A percentile compares a stretch with the other conserved stretches of the same genome.
Conservation (phyloP, 2,329 filamentous ascomycete species). For the Fusarium temperatum region DNA sequence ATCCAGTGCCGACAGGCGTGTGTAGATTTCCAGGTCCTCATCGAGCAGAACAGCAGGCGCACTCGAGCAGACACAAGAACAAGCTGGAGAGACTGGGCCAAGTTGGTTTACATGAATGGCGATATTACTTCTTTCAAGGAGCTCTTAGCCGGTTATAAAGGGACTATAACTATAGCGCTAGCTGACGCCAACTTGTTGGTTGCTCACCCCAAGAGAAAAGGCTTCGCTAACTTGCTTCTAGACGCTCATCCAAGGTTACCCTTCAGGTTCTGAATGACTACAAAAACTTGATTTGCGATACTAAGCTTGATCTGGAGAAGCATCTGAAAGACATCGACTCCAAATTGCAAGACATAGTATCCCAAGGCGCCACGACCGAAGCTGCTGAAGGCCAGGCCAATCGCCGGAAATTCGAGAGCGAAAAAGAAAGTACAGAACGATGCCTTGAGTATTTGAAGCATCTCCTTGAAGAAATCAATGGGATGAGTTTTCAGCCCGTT, state of each 20-base stretch:
- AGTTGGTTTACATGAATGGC: constrained; percentile 54
- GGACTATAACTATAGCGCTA: constrained; percentile 36
- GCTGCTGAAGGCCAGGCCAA: not conserved
- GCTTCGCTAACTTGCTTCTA: not conserved
- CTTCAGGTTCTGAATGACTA: constrained; percentile 30
- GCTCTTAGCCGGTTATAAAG: constrained; percentile 53
- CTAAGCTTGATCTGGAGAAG: constrained; percentile 30
- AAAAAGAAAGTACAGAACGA: constrained; percentile 14
- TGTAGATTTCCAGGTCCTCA: constrained; percentile 50
- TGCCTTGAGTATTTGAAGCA: constrained; percentile 5
- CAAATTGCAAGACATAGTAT: constrained; percentile 6
- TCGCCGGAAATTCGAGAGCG: not conserved
- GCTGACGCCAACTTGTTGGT: constrained; percentile 34
- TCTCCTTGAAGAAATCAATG: not conserved
- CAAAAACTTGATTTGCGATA: constrained; percentile 32
- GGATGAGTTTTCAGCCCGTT: constrained; percentile 1
- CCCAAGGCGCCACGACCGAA: not conserved
- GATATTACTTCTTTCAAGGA: constrained; percentile 53
- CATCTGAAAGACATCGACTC: constrained; percentile 13
- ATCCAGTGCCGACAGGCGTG: constrained; percentile 53
- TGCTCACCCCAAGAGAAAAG: not conserved
- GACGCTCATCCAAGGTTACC: not conserved
- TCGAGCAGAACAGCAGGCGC: constrained; percentile 44
- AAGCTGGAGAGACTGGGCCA: constrained; percentile 55
- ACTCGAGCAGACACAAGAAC: not conserved